Evolutionary conservation across 768 basidiomycete genomes (phyloP).

Genomic region (Asterophora parasitica): DNA sequence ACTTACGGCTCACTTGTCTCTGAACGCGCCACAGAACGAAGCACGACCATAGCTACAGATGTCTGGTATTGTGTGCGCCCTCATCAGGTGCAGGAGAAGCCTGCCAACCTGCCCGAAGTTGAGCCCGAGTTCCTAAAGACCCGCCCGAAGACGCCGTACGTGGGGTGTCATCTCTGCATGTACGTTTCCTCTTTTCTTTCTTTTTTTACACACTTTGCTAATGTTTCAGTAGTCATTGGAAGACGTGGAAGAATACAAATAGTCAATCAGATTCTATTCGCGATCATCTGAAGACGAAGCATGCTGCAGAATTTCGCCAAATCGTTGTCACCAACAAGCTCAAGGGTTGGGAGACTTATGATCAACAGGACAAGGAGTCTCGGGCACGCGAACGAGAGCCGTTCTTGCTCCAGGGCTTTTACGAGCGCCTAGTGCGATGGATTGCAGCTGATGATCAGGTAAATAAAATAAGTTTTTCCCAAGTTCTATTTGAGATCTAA

Average conservation of each 20-base stretch:
- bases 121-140: background rate
- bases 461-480: background rate
- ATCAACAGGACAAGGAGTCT: background rate
- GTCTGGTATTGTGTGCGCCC: no score
- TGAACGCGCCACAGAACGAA: no score
- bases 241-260: conserved; percentile 15
- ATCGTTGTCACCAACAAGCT: conserved; percentile 12
- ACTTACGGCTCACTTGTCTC: no score
- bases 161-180: background rate
- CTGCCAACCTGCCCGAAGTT: no score
- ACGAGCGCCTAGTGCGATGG: conserved; percentile 16
- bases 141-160: background rate
- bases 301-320: conserved; percentile 13
- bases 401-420: conserved; percentile 21
- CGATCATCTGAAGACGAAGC: conserved; percentile 19
- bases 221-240: background rate
- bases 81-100: no score
- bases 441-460: conserved; percentile 22
- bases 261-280: conserved; percentile 20
- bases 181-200: background rate
- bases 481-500: background rate
- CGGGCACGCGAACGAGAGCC: conserved; percentile 1
- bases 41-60: no score
- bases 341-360: conserved; percentile 15
- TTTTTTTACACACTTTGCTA: background rate